Conservation (phyloP, 768 basidiomycete species). For the Roridomyces roridus region DNA sequence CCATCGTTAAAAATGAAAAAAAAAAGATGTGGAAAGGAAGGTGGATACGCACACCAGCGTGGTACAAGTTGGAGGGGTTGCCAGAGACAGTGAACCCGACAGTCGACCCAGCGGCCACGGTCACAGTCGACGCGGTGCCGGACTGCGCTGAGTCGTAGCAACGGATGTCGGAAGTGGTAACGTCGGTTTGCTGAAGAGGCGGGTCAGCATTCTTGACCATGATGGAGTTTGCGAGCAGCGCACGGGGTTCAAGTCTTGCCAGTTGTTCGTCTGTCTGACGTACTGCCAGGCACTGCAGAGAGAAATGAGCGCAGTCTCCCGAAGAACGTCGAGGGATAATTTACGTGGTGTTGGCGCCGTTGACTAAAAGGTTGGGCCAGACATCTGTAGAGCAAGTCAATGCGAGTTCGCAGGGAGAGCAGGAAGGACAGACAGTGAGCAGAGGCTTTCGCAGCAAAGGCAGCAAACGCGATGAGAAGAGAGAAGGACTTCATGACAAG, state of each 20-base stretch:
- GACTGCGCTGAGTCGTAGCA: conserved; percentile 12
- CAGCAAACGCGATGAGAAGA: neutral
- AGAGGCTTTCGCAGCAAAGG: conserved; percentile 6
- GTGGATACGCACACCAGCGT: conserved; percentile 3
- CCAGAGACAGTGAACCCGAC: conserved; percentile 14
- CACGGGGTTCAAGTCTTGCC: conserved; percentile 10
- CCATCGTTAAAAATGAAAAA: neutral
- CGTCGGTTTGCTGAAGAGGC: conserved; percentile 12
- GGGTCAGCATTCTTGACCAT: no score
- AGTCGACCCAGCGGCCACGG: conserved; percentile 13
- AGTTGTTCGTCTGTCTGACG: conserved; percentile 14
- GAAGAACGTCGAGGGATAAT: conserved; percentile 7
- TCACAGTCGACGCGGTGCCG: conserved; percentile 8
- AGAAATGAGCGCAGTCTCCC: neutral
- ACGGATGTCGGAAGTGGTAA: conserved; percentile 11
- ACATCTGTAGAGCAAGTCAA: neutral
- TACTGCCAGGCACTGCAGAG: neutral
- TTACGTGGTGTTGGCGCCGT: conserved; percentile 3
- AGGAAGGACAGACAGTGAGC: conserved; percentile 18
- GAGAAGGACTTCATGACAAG: conserved; percentile 6
- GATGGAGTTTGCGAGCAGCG: no score
- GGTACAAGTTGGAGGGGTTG: conserved; percentile 16
- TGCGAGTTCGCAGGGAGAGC: neutral
- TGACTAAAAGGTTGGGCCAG: conserved; percentile 16
- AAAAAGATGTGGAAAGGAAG: neutral